Percentiles rank a stretch among this genome's conserved stretches.
Conservation (phyloP, 75 land plant genomes). For the Sequoiadendron giganteum region DNA sequence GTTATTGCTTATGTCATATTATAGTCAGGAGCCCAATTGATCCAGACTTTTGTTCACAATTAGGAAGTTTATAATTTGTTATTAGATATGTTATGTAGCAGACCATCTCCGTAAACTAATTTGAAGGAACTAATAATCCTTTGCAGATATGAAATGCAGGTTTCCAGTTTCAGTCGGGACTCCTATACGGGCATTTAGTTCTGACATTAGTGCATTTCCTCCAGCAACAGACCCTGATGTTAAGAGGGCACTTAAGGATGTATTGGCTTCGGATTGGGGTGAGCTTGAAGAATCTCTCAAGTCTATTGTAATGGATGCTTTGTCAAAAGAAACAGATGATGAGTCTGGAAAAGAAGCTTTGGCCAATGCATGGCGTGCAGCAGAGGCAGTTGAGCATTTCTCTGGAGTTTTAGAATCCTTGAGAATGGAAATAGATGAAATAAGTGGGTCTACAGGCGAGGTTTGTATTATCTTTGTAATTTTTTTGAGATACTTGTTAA, state of each 20-base stretch:
- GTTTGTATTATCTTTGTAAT: background rate
- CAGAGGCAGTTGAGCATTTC: slow-evolving; percentile 83
- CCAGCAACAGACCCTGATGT: slow-evolving; percentile 57
- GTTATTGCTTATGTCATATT: background rate
- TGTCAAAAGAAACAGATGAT: slow-evolving; percentile 62
- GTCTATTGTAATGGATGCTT: slow-evolving; percentile 47
- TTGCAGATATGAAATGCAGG: slow-evolving; percentile 14
- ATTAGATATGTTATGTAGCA: background rate
- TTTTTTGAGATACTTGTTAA: background rate
- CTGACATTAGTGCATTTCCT: slow-evolving; percentile 57
- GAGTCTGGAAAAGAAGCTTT: slow-evolving; percentile 63
- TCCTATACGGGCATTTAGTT: slow-evolving; percentile 38
- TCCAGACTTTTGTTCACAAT: background rate
- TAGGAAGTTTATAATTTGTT: background rate
- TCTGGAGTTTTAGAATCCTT: slow-evolving; percentile 47
- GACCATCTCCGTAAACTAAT: background rate
- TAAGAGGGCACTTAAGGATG: slow-evolving; percentile 50
- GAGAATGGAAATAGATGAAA: slow-evolving; percentile 76
- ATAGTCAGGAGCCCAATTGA: background rate
- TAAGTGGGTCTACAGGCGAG: slow-evolving; percentile 73
- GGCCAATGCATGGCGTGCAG: slow-evolving; percentile 70
- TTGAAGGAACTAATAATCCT: background rate
- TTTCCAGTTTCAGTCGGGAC: slow-evolving; percentile 1
- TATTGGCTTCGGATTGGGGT: slow-evolving; percentile 77
- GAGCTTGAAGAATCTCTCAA: slow-evolving; percentile 56